phyloP scores from a whole-genome alignment of 768 basidiomycete genomes.

The Kwoniella bestiolae region DNA sequence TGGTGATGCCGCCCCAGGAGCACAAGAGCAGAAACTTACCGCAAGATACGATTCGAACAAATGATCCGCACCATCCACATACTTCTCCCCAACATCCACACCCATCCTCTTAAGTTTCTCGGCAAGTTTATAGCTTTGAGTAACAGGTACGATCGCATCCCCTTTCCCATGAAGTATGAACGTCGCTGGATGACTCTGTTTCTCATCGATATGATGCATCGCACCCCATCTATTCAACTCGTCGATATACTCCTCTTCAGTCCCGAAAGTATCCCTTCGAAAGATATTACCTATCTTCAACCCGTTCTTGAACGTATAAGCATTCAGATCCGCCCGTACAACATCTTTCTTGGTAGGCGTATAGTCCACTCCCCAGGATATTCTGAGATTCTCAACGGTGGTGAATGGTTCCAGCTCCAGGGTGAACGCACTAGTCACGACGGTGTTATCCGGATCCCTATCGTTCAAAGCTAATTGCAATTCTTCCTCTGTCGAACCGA shows the following conservation, averaged over 20 bases:
- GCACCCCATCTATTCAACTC: neutral
- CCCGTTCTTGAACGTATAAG: constrained; percentile 8
- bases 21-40: constrained; percentile 4
- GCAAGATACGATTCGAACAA: constrained; percentile 17
- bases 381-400: neutral
- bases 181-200: constrained; percentile 13
- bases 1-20: neutral
- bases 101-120: constrained; percentile 12
- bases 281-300: neutral
- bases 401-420: constrained; percentile 7
- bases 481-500: constrained; percentile 15
- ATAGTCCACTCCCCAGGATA: constrained; percentile 4
- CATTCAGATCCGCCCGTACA: constrained; percentile 12
- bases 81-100: constrained; percentile 6
- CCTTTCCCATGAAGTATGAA: constrained; percentile 14
- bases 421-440: constrained; percentile 3
- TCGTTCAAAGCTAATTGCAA: constrained; percentile 4
- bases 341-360: neutral
- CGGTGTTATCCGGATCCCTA: constrained; percentile 12
- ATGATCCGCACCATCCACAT: constrained; percentile 14
- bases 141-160: constrained; percentile 3
- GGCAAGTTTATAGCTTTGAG: constrained; percentile 12
- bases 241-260: constrained; percentile 10
- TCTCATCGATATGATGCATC: neutral
- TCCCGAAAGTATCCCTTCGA: constrained; percentile 5